Percentiles rank a stretch among this genome's conserved stretches.
Conservation (phyloP, 2,329 filamentous ascomycete species). For the Fusarium domesticum region DNA sequence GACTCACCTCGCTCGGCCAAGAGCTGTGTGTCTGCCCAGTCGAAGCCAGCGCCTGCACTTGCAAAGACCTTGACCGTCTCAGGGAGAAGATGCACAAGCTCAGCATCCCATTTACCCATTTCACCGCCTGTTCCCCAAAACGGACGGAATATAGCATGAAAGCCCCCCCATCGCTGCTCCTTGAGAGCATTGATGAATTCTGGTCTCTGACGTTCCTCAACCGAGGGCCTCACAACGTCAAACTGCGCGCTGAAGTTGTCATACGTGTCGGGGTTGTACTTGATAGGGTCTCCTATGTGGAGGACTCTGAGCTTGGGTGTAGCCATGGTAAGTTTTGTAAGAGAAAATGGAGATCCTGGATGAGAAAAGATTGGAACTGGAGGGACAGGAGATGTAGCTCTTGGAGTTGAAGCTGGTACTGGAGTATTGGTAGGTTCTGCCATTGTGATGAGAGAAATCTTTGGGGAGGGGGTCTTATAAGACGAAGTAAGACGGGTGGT, state of each 20-base stretch:
- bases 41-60: constrained; percentile 62
- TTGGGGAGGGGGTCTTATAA: constrained; percentile 2
- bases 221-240: constrained; percentile 50
- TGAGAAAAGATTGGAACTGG: constrained; percentile 21
- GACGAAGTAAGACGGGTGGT: not conserved
- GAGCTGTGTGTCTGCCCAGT: constrained; percentile 62
- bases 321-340: constrained; percentile 24
- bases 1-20: constrained; percentile 56
- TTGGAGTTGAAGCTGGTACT: constrained; percentile 43
- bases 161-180: constrained; percentile 54
- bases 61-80: constrained; percentile 58
- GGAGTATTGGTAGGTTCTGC: constrained; percentile 49
- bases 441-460: constrained; percentile 37
- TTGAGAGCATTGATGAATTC: constrained; percentile 49
- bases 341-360: constrained; percentile 26
- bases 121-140: constrained; percentile 63
- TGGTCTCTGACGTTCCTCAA: constrained; percentile 48
- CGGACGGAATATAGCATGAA: constrained; percentile 55
- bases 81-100: constrained; percentile 57
- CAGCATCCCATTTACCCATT: constrained; percentile 62
- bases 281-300: constrained; percentile 66
- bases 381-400: constrained; percentile 41
- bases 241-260: constrained; percentile 42
- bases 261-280: constrained; percentile 49
- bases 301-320: constrained; percentile 56